These are phyloP conservation scores for Flaveria sonorensis DNA, from an alignment of 129 eudicot genomes.

Conservation along the genomic window DNA sequence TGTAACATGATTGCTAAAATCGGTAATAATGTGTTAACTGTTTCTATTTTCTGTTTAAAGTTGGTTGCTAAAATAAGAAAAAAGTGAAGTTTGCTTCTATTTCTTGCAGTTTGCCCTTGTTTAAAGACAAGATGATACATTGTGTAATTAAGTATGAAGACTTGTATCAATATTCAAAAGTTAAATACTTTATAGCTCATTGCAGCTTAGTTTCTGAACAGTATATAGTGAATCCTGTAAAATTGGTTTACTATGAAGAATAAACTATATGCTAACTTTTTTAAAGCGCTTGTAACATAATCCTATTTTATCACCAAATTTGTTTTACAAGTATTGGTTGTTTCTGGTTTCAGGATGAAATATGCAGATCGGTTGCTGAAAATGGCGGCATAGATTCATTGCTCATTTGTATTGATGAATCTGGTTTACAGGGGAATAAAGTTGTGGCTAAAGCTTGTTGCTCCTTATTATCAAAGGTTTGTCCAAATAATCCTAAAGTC, in stretches of 20 bases:
- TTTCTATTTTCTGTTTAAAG: neutral
- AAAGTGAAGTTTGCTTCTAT: neutral
- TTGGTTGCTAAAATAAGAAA: neutral
- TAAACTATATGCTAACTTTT: neutral
- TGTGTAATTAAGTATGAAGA: conserved; percentile 5
- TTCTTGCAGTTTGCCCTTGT: neutral
- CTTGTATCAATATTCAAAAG: neutral
- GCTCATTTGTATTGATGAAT: conserved; percentile 67
- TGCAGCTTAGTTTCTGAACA: conserved; percentile 9
- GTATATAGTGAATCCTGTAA: conserved; percentile 5
- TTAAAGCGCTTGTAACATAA: neutral
- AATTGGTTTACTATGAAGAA: conserved; percentile 5
- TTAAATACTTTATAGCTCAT: neutral
- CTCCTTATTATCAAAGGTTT: conserved; percentile 79
- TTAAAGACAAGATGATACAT: neutral
- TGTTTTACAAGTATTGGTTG: conserved; percentile 11
- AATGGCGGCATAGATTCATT: conserved; percentile 87
- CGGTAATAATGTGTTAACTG: neutral
- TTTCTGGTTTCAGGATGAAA: conserved; percentile 78
- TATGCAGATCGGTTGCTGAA: conserved; percentile 88
- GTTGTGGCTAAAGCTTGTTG: conserved; percentile 73
- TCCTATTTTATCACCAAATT: neutral
- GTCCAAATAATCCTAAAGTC: neutral
- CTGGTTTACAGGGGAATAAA: conserved; percentile 63
- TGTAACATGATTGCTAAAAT: conserved; percentile 3